phyloP scores from a whole-genome alignment of 805 yeast genomes.

The Saturnispora zaruensis region DNA sequence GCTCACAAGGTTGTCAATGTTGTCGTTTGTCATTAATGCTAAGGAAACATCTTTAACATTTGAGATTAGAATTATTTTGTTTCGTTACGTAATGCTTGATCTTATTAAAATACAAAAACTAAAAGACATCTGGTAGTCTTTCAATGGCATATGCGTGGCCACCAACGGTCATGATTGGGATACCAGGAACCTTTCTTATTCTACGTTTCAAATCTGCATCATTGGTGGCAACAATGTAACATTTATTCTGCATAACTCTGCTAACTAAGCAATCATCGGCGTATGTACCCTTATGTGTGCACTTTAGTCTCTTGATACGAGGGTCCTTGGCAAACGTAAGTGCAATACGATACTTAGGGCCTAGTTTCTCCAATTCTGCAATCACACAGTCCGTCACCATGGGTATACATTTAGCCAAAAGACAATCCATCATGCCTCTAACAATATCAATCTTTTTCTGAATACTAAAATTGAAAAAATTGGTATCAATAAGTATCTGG shows the following conservation, averaged over 20 bases:
- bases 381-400: slow-evolving; percentile 94
- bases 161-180: slow-evolving; percentile 95
- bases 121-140: slow-evolving; percentile 90
- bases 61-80: background rate
- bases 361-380: slow-evolving; percentile 95
- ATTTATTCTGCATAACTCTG: slow-evolving; percentile 91
- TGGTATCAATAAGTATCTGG: slow-evolving; percentile 91
- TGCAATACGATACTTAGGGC: slow-evolving; percentile 92
- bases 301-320: slow-evolving; percentile 73
- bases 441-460: slow-evolving; percentile 92
- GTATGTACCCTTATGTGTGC: slow-evolving; percentile 92
- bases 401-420: slow-evolving; percentile 92
- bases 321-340: slow-evolving; percentile 90
- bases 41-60: background rate
- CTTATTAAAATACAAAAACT: slow-evolving; percentile 9
- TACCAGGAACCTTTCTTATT: slow-evolving; percentile 93
- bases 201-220: slow-evolving; percentile 95
- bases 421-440: slow-evolving; percentile 94
- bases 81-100: slow-evolving; percentile 3
- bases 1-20: slow-evolving; percentile 17
- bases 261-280: slow-evolving; percentile 97
- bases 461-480: slow-evolving; percentile 91
- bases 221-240: slow-evolving; percentile 94
- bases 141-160: slow-evolving; percentile 88
- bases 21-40: slow-evolving; percentile 18